Base-by-base conservation (phyloP, 2,329 filamentous ascomycete species). In the Colletotrichum musae region DNA sequence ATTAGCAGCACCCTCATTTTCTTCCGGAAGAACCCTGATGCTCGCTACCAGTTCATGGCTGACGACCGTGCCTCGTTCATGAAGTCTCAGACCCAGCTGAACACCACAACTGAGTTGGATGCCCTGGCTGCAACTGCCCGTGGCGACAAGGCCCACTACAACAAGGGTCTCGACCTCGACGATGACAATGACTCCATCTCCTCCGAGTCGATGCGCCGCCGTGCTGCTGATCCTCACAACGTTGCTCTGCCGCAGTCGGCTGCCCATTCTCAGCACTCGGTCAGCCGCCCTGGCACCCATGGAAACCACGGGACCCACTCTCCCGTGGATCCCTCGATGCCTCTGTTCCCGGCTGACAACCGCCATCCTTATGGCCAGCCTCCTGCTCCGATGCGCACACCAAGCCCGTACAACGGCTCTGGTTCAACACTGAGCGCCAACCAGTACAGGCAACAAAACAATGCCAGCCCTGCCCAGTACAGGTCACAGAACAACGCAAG, bases 21-120 rank as follows among this genome's bases (percentile, higher is more conserved):
- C 77, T 89, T 94, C 79, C 93, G 94, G 71, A 97, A 97, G 88
- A 97, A 98, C 82, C 95, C 95, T 24, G 95, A 98, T 78, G 94
- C 93, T 50, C 92, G 95, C 71, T 98, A 98, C 82, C 94, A 97
- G 81, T 94, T 94, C 75, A 98, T 98, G 95, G 92, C 93, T 63
- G 95, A 98, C 76, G 95, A 98, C 80, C 92, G 95, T 75, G 94
- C 94, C 59, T 98, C 95, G 10, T 98, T 98, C 83, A 97, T 98
- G 90, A 98, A 98, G 85, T 97, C 94, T 15, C 93, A 96, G 80
- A 93, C 93, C 5, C 92, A 95, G 76, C 85, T 97, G 62, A 89
- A 82, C 53, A 83, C 86, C 16, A 94, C 92, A 5, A 97, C 94
- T 7, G 95, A 98, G 81, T 87, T 98, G 58, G 94, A 98, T 79